These are phyloP conservation scores for Hypomontagnella submonticulosa DNA, from an alignment of 495 filamentous ascomycete species.

Conservation along the genomic window DNA sequence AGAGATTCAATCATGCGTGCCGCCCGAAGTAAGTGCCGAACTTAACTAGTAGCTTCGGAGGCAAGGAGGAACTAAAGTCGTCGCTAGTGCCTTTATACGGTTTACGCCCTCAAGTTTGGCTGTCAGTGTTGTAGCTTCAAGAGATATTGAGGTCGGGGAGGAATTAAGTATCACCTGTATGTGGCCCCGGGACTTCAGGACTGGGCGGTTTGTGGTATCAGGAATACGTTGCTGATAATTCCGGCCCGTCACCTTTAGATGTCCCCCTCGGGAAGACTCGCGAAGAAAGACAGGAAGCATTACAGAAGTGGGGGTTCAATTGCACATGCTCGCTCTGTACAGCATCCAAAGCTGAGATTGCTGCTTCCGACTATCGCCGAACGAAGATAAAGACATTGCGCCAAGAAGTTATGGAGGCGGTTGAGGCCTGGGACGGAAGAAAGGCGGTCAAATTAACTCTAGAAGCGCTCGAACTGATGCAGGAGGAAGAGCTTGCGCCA, in stretches of 20 bases:
- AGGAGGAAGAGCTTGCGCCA: slow-evolving; percentile 48
- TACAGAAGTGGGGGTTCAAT: slow-evolving; percentile 54
- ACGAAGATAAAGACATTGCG: slow-evolving; percentile 47
- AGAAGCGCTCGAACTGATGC: slow-evolving; percentile 48
- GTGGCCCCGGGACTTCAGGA: background rate
- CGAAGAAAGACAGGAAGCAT: slow-evolving; percentile 40
- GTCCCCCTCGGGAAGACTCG: slow-evolving; percentile 47
- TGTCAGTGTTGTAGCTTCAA: slow-evolving; percentile 48
- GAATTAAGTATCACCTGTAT: slow-evolving; percentile 56
- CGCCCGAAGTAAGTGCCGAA: slow-evolving; percentile 51
- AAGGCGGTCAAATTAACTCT: slow-evolving; percentile 50
- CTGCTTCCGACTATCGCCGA: slow-evolving; percentile 51
- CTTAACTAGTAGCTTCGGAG: background rate
- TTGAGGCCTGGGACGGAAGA: slow-evolving; percentile 47
- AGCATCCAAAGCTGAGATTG: slow-evolving; percentile 39
- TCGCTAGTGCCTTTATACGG: slow-evolving; percentile 49
- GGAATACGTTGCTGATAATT: background rate
- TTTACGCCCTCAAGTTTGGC: slow-evolving; percentile 48
- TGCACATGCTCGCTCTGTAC: slow-evolving; percentile 54
- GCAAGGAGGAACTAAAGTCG: slow-evolving; percentile 26
- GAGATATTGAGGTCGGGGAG: slow-evolving; percentile 54
- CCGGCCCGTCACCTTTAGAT: slow-evolving; percentile 24
- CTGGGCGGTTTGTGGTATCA: background rate
- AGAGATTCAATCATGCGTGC: slow-evolving; percentile 57
- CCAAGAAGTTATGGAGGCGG: slow-evolving; percentile 48